These are phyloP conservation scores for Pseudozyma sp. DNA, from an alignment of 1,284 basidiomycete genomes.

Conservation along the genomic window DNA sequence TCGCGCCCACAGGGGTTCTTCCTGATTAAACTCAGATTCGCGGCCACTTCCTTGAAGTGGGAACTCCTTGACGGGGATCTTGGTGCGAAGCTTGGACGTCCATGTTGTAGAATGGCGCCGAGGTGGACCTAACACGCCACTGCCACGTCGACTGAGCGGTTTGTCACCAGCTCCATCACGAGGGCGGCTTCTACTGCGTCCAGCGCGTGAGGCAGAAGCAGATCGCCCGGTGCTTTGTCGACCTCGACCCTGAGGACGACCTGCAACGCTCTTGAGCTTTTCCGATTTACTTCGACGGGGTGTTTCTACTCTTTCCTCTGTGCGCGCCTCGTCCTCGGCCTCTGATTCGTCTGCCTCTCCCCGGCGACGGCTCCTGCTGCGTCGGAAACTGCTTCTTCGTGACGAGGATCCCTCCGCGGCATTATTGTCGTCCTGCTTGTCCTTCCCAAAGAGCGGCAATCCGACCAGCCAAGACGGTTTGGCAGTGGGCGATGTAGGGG, in stretches of 20 bases:
- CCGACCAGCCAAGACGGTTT: conserved; percentile 28
- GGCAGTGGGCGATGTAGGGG: conserved; percentile 5
- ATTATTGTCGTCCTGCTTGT: neutral
- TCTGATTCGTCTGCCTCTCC: neutral
- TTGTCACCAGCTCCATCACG: neutral
- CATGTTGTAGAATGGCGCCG: conserved; percentile 35
- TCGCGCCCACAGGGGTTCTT: conserved; percentile 56
- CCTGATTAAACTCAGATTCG: conserved; percentile 58
- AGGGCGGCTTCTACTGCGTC: conserved; percentile 13
- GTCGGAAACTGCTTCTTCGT: conserved; percentile 21
- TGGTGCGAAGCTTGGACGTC: conserved; percentile 44
- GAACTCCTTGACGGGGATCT: conserved; percentile 59
- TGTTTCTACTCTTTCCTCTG: neutral
- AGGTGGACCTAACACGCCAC: conserved; percentile 7
- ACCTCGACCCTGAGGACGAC: conserved; percentile 1
- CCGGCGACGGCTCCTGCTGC: conserved; percentile 2
- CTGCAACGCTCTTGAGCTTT: conserved; percentile 9
- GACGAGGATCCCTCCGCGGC: conserved; percentile 1
- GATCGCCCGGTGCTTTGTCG: conserved; percentile 11
- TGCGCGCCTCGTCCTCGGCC: neutral
- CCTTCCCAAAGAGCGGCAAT: conserved; percentile 29
- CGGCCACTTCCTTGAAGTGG: conserved; percentile 59
- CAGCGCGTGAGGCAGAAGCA: conserved; percentile 28
- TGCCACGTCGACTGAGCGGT: conserved; percentile 1
- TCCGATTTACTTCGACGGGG: conserved; percentile 23